Evolutionary conservation across 768 basidiomycete species (phyloP).

Genomic region (Trametes villosa): DNA sequence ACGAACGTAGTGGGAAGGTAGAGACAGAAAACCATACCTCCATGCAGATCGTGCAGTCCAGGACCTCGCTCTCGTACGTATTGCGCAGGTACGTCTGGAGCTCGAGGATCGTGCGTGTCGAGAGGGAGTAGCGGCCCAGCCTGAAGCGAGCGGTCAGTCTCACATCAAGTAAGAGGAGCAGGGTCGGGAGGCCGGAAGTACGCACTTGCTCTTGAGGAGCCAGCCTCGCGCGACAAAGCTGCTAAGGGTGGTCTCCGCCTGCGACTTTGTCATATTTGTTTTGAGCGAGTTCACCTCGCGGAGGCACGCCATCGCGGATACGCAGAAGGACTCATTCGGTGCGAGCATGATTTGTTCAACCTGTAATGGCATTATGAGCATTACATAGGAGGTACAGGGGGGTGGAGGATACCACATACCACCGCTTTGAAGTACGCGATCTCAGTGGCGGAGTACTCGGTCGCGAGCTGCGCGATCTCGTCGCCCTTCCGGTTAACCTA

Average conservation of each 20-base stretch:
- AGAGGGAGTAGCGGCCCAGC: constrained; percentile 75
- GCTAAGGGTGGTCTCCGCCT: constrained; percentile 69
- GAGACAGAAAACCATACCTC: constrained; percentile 50
- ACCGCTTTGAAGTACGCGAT: constrained; percentile 86
- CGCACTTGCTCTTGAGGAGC: constrained; percentile 76
- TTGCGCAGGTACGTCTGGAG: constrained; percentile 73
- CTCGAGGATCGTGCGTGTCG: constrained; percentile 75
- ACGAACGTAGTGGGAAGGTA: neutral
- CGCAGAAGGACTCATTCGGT: constrained; percentile 70
- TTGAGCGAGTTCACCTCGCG: constrained; percentile 64
- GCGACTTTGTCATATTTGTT: constrained; percentile 70
- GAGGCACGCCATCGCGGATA: constrained; percentile 77
- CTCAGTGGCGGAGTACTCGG: constrained; percentile 78
- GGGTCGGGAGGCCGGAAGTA: constrained; percentile 13
- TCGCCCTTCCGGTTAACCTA: constrained; percentile 85
- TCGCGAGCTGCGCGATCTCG: constrained; percentile 82
- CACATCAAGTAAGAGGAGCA: neutral
- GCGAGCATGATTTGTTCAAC: constrained; percentile 89
- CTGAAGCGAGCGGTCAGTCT: constrained; percentile 6
- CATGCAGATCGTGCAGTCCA: constrained; percentile 75
- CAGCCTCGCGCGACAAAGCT: constrained; percentile 88
- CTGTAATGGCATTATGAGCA: constrained; percentile 41
- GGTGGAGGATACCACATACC: constrained; percentile 46
- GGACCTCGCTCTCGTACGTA: constrained; percentile 69
- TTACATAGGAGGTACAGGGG: no score